phyloP scores from a whole-genome alignment of 495 filamentous ascomycete species.

The Aspergillus kassunensis region DNA sequence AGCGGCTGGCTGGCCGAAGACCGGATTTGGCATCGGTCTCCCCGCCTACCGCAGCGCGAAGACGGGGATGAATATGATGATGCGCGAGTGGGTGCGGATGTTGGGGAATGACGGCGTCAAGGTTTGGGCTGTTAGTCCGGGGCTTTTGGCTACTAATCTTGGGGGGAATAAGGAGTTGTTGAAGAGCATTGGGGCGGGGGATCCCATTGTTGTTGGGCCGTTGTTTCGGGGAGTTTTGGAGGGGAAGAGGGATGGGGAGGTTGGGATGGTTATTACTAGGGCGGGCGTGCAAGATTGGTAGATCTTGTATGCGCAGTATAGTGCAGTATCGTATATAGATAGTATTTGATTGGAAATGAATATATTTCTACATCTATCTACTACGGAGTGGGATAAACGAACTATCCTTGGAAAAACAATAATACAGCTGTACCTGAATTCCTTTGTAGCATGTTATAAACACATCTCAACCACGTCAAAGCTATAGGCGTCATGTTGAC shows the following conservation, averaged over 20 bases:
- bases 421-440: too few relatives aligned
- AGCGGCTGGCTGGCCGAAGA: slow-evolving; percentile 46
- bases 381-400: too few relatives aligned
- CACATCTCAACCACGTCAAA: too few relatives aligned
- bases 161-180: slow-evolving; percentile 28
- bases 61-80: slow-evolving; percentile 63
- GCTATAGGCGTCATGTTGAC: not conserved
- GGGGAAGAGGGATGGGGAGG: slow-evolving; percentile 45
- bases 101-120: slow-evolving; percentile 59
- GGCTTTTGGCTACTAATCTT: slow-evolving; percentile 53
- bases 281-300: slow-evolving; percentile 41
- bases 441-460: too few relatives aligned
- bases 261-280: slow-evolving; percentile 37
- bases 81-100: slow-evolving; percentile 52
- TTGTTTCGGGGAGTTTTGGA: slow-evolving; percentile 45
- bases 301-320: too few relatives aligned
- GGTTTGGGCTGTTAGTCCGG: slow-evolving; percentile 52
- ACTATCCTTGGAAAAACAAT: too few relatives aligned
- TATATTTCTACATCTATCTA: too few relatives aligned
- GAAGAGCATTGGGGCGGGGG: slow-evolving; percentile 37
- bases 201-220: slow-evolving; percentile 39
- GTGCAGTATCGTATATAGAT: too few relatives aligned
- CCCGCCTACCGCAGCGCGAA: slow-evolving; percentile 51
- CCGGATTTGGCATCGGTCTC: not conserved
- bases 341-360: too few relatives aligned